These are phyloP conservation scores for Fusarium concolor DNA, from an alignment of 2,329 filamentous ascomycete genomes.

Conservation along the genomic window DNA sequence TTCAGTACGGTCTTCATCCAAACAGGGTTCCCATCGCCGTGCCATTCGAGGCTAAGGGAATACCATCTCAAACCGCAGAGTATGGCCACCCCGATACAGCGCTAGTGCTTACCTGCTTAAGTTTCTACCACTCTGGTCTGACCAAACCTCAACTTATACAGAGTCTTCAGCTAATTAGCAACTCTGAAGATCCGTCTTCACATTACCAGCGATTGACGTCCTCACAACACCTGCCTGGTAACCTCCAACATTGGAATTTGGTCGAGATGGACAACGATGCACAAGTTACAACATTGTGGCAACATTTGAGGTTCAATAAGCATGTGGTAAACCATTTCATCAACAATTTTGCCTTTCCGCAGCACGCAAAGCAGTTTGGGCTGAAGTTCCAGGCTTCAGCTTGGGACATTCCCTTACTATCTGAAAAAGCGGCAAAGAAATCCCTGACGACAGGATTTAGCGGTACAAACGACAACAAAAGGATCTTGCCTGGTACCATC, in stretches of 20 bases:
- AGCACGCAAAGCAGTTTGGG: constrained; percentile 72
- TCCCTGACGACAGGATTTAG: constrained; percentile 74
- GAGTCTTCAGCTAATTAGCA: constrained; percentile 62
- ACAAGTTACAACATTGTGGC: constrained; percentile 64
- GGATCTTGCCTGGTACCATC: constrained; percentile 70
- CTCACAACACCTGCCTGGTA: constrained; percentile 58
- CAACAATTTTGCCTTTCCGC: constrained; percentile 73
- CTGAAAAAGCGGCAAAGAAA: neutral
- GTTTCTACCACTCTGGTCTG: constrained; percentile 74
- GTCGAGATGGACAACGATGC: constrained; percentile 70
- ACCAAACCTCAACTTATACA: constrained; percentile 60
- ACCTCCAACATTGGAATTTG: constrained; percentile 63
- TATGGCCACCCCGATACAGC: constrained; percentile 76
- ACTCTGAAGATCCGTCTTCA: constrained; percentile 65
- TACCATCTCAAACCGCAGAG: constrained; percentile 71
- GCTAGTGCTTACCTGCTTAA: constrained; percentile 72
- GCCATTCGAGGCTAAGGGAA: constrained; percentile 74
- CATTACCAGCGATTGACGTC: constrained; percentile 65
- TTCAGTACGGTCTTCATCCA: constrained; percentile 70
- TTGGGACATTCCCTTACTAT: constrained; percentile 72
- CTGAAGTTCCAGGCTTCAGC: constrained; percentile 73
- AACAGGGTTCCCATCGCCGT: constrained; percentile 71
- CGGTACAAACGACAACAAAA: constrained; percentile 75
- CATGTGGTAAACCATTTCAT: constrained; percentile 60
- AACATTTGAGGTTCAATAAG: constrained; percentile 57